Base-by-base conservation (phyloP, 2,329 filamentous ascomycete species). In the Fusarium globosum region DNA sequence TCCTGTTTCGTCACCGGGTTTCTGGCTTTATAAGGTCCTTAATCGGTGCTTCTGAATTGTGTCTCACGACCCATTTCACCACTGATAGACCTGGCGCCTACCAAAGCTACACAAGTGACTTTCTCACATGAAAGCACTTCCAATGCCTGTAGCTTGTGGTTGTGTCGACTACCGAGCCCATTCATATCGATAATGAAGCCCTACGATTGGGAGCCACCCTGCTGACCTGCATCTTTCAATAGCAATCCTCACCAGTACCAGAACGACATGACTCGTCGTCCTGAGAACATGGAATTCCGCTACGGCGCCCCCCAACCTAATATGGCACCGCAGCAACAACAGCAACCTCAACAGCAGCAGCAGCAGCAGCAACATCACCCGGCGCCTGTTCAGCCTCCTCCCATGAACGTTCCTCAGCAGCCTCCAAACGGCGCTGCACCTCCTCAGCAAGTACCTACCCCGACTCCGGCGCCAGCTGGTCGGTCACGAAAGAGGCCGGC, bases 211-310 rank as follows among this genome's bases (percentile, higher is more conserved):
- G 75, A 76, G 67, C 66, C 70, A 76, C 70, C 68, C 60, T 75
- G 76, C 81, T 82, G 75, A 82, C 74, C 74, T 66, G 63, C 70
- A 62, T 71, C 46, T 65, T 70, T 66, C 72, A 68, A 77, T 68
- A 83, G 82, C 76, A 82, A 83, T 67, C 74, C 78, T 69, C 86
- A 89, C 77, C 80, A 84, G 61, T 88, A 88, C 76, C 86, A 86
- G 80, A 79, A 83, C 75, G 86, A 88, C 71, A 86, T 89, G 86
- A 82, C 80, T 73, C 83, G 83, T 69, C 83, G 84, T 63, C 82
- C 81, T 75, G 83, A 85, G 72, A 82, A 82, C 62, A 83, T 84
- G 76, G 83, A 85, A 26, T 85, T 85, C 65, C 80, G 82, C 52
- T 85, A 85, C 60, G 81, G 80, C 69, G 77, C 79, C 48, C 78